Conservation (phyloP, 805 yeast genomes). For the Kockiozyma suomiensis region DNA sequence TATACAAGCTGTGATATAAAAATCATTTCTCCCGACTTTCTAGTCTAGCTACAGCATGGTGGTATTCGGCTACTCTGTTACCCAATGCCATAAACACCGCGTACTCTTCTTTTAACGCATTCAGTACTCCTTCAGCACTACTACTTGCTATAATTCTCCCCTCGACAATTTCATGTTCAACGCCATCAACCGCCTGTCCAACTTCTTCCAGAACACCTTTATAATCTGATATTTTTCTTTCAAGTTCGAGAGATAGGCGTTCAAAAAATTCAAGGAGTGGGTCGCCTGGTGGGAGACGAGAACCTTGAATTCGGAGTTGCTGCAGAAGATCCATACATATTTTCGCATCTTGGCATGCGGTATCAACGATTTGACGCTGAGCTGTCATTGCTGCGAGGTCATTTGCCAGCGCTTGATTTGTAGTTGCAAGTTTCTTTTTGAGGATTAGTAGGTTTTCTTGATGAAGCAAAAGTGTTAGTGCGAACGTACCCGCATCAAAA, state of each 20-base stretch:
- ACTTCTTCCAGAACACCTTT: conserved; percentile 52
- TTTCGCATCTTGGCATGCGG: conserved; percentile 24
- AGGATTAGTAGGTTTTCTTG: neutral
- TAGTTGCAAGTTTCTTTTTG: conserved; percentile 39
- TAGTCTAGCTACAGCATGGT: conserved; percentile 49
- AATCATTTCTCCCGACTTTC: conserved; percentile 30
- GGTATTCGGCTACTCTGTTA: conserved; percentile 70
- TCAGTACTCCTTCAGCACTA: conserved; percentile 35
- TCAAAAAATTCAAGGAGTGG: conserved; percentile 56
- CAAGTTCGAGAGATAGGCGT: conserved; percentile 48
- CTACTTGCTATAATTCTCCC: conserved; percentile 9
- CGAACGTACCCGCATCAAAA: conserved; percentile 45
- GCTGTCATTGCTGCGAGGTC: conserved; percentile 25
- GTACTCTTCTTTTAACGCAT: conserved; percentile 57
- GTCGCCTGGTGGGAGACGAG: conserved; percentile 45
- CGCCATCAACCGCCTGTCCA: conserved; percentile 55
- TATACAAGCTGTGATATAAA: too few species aligned
- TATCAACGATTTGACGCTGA: conserved; percentile 24
- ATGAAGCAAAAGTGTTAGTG: neutral
- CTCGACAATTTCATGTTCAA: conserved; percentile 37
- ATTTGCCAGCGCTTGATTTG: conserved; percentile 29
- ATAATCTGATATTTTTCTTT: conserved; percentile 53
- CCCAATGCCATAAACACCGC: conserved; percentile 70
- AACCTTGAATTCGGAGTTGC: conserved; percentile 31
- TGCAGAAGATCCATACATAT: conserved; percentile 27